Conservation (phyloP, 345 rosid genomes). For the Hirschfeldia incana region DNA sequence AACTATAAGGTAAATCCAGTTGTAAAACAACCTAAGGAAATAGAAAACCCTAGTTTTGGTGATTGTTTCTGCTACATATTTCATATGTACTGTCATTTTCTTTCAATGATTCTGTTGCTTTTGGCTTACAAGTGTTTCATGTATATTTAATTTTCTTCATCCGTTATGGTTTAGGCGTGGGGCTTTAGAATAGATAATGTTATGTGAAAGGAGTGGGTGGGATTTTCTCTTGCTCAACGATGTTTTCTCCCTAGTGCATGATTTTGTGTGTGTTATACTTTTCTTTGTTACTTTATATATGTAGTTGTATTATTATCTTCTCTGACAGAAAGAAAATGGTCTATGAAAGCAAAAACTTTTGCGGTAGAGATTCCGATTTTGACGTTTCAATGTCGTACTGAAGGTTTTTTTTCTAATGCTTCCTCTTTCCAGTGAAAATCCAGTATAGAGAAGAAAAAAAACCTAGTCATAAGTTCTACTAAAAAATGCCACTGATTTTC, state of each 20-base stretch:
- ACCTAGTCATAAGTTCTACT: constrained; percentile 39
- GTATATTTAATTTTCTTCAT: constrained; percentile 22
- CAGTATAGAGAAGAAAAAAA: constrained; percentile 21
- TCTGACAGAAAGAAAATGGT: constrained; percentile 47
- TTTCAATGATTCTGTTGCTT: constrained; percentile 5
- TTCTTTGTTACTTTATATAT: constrained; percentile 22
- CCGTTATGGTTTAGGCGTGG: constrained; percentile 15
- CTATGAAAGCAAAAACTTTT: constrained; percentile 45
- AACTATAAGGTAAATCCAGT: constrained; percentile 2
- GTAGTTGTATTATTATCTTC: constrained; percentile 13
- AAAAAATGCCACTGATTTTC: constrained; percentile 25
- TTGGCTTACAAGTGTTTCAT: not conserved
- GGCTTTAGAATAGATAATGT: not conserved
- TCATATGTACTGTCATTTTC: not conserved
- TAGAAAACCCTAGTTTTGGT: constrained; percentile 26
- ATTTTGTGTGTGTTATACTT: constrained; percentile 21
- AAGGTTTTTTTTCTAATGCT: constrained; percentile 39
- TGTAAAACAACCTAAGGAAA: not conserved
- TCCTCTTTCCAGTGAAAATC: constrained; percentile 27
- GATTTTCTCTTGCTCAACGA: constrained; percentile 21
- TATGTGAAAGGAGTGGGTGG: constrained; percentile 19
- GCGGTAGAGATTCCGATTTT: constrained; percentile 64
- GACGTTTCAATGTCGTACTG: constrained; percentile 57
- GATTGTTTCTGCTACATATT: not conserved
- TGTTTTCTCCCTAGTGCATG: constrained; percentile 16